Base-by-base conservation (phyloP, 331 rosid species). In the Pyrus hybrid region DNA sequence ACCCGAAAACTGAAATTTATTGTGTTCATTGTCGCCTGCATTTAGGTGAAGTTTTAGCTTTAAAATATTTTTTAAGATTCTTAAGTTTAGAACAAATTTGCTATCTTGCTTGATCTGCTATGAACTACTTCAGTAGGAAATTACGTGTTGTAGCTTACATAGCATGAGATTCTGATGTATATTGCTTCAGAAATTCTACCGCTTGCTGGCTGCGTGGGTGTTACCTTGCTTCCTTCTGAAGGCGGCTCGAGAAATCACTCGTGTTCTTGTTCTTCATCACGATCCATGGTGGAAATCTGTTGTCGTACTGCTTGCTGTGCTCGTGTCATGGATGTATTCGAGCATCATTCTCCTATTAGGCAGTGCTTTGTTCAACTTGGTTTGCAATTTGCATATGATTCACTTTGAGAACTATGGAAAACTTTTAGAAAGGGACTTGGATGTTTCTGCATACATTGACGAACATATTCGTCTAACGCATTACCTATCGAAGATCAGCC, bases 401-500 rank as follows among this genome's bases (percentile, higher is more conserved):
- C 87, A 86, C 84, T 79, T 86, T 13, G 90, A 86, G 61, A 68
- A 83, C 67, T 86, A 77, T 33, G 87, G 84, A 43, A 86, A 76
- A 75, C 87, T 83, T 23, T 35, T 86, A 12, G 87, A 86, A 60
- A 80, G 76, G 49, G 90, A 86, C 35, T 26, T 78, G 23, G 87
- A 86, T 61, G 84, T 86, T 70, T 78, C 77, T 9, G 45, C 70
- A 7, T 81, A 75, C 23, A 80, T 86, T 3, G 87, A 80, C 14
- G 89, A 86, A 51, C 87, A 86, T 70, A 57, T 71, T 37, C 81
- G 82, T 58, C 79, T 86, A 21, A 72, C 76, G 3, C 81, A 76
- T 33, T 68, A 86, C 28, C 77, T 86, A 20, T 83, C 90, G 22
- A 86, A 86, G 64, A 86, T 86, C 23, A 86, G 90, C 80, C 90